These are phyloP conservation scores for Penicillium coprophilum DNA, from an alignment of 495 filamentous ascomycete species.

Conservation along the genomic window DNA sequence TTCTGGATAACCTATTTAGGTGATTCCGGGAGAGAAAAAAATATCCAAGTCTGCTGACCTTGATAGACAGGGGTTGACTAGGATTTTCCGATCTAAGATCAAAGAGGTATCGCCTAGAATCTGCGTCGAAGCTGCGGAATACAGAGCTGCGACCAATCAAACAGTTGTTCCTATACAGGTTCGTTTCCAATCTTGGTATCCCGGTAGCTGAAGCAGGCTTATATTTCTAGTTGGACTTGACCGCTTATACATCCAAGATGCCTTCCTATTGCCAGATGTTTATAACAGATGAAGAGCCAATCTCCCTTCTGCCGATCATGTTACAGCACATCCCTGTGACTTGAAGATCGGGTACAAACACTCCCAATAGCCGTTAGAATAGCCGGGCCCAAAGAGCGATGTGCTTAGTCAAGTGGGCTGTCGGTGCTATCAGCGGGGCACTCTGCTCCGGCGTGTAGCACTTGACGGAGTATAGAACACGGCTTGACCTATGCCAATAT, in stretches of 20 bases:
- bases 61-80: conserved; percentile 15
- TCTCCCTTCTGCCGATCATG: neutral
- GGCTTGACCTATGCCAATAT: neutral
- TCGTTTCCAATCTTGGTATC: conserved; percentile 1
- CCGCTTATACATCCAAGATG: neutral
- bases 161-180: neutral
- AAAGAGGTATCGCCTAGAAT: conserved; percentile 23
- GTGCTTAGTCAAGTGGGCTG: conserved; percentile 2
- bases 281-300: neutral
- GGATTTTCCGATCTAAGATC: conserved; percentile 15
- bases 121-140: conserved; percentile 21
- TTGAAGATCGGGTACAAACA: conserved; percentile 1
- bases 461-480: neutral
- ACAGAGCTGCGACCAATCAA: conserved; percentile 17
- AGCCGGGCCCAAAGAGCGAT: conserved; percentile 5
- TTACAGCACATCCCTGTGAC: neutral
- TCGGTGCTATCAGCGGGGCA: conserved; percentile 7
- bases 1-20: conserved; percentile 23
- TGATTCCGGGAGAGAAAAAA: conserved; percentile 18
- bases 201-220: neutral
- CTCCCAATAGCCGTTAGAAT: conserved; percentile 20
- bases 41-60: conserved; percentile 28
- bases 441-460: conserved; percentile 7
- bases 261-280: neutral
- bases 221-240: neutral